phyloP scores from a whole-genome alignment of 1,284 basidiomycete species.

The Ceratobasidium sp. region DNA sequence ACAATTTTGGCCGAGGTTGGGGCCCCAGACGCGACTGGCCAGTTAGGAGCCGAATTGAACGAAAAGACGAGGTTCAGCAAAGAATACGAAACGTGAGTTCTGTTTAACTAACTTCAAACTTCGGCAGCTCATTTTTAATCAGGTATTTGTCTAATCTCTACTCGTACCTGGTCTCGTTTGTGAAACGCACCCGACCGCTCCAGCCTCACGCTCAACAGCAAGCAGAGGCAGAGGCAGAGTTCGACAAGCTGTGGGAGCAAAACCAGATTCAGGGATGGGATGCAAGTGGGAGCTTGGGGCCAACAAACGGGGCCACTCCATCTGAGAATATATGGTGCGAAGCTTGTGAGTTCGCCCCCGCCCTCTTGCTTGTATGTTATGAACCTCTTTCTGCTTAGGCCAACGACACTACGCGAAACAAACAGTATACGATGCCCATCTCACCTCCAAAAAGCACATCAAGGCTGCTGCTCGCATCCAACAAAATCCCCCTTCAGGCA shows the following conservation, averaged over 20 bases:
- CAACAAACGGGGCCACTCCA: constrained; percentile 53
- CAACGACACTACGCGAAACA: constrained; percentile 95
- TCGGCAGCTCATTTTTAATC: neutral
- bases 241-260: constrained; percentile 80
- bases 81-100: constrained; percentile 77
- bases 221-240: constrained; percentile 68
- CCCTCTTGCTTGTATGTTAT: too few relatives aligned
- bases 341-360: constrained; percentile 72
- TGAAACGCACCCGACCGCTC: constrained; percentile 86
- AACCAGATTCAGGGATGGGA: constrained; percentile 81
- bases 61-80: constrained; percentile 74
- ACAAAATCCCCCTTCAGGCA: constrained; percentile 27
- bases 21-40: constrained; percentile 57
- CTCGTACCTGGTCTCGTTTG: constrained; percentile 84
- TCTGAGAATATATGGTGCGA: constrained; percentile 89
- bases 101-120: neutral
- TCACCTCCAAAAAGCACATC: constrained; percentile 92
- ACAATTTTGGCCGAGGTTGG: constrained; percentile 68
- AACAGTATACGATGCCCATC: constrained; percentile 96
- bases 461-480: constrained; percentile 77
- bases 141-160: constrained; percentile 86
- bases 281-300: constrained; percentile 51
- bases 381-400: constrained; percentile 59
- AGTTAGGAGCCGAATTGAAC: constrained; percentile 73
- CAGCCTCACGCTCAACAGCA: constrained; percentile 79